These are phyloP conservation scores for Magnaporthiopsis incrustans DNA, from an alignment of 2,329 filamentous ascomycete genomes.

Conservation along the genomic window DNA sequence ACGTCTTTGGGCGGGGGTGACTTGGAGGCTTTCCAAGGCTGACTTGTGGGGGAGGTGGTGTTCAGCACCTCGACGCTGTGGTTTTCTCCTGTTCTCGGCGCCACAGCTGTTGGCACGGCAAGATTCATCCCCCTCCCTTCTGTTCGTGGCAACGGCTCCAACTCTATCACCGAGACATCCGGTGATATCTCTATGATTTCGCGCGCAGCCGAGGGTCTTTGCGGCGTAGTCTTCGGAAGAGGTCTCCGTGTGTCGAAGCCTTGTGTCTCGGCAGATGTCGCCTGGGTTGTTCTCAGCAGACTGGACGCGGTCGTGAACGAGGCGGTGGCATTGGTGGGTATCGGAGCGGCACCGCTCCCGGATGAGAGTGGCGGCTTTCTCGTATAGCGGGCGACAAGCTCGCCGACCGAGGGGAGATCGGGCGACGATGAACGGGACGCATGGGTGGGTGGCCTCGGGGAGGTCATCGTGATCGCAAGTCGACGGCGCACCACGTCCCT, in stretches of 20 bases:
- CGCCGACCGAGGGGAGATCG: slow-evolving; percentile 43
- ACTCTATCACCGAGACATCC: not conserved
- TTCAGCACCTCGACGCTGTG: not conserved
- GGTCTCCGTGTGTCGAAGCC: not conserved
- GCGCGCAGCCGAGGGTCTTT: not conserved
- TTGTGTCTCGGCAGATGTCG: slow-evolving; percentile 10
- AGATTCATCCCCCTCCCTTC: too few relatives aligned
- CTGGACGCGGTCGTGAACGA: slow-evolving; percentile 35
- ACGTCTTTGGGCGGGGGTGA: not conserved
- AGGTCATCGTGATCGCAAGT: slow-evolving; percentile 23
- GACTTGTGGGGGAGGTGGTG: not conserved
- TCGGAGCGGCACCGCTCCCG: slow-evolving; percentile 28
- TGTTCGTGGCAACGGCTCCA: not conserved
- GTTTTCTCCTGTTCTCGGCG: not conserved
- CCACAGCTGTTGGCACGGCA: not conserved
- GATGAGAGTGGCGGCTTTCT: slow-evolving; percentile 25
- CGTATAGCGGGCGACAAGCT: slow-evolving; percentile 33
- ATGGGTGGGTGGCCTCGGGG: slow-evolving; percentile 13
- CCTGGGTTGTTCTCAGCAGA: slow-evolving; percentile 26
- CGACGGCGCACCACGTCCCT: slow-evolving; percentile 19
- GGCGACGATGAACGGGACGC: slow-evolving; percentile 40
- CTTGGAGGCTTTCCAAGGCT: slow-evolving; percentile 3
- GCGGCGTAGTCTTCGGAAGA: not conserved
- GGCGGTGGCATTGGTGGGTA: slow-evolving; percentile 26
- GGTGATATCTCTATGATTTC: slow-evolving; percentile 5